Conservation (phyloP, 768 basidiomycete genomes). For the Suillus occidentalis region DNA sequence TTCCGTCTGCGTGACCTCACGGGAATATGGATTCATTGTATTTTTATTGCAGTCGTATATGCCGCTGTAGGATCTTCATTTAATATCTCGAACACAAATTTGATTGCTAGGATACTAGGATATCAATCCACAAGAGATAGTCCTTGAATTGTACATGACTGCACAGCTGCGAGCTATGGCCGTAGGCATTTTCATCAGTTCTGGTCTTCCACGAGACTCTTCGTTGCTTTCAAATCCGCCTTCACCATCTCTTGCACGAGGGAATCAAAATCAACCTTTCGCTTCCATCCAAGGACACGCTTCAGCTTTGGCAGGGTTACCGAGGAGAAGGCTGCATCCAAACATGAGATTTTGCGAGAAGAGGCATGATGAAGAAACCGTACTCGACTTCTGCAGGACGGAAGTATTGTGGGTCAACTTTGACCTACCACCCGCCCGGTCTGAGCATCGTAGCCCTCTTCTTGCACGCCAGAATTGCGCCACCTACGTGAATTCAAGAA, state of each 20-base stretch:
- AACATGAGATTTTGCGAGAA: neutral
- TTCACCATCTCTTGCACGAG: constrained; percentile 93
- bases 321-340: constrained; percentile 66
- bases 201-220: constrained; percentile 79
- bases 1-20: neutral
- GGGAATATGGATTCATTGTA: neutral
- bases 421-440: constrained; percentile 77
- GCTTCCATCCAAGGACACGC: constrained; percentile 85
- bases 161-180: neutral
- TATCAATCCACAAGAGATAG: constrained; percentile 3
- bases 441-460: constrained; percentile 72
- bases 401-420: constrained; percentile 88
- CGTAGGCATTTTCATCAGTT: constrained; percentile 45
- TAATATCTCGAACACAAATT: neutral
- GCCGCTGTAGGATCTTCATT: neutral
- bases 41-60: neutral
- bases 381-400: constrained; percentile 94
- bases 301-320: constrained; percentile 94
- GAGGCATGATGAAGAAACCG: constrained; percentile 32
- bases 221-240: constrained; percentile 72
- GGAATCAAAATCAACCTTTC: constrained; percentile 76
- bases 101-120: neutral
- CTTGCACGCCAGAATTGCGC: constrained; percentile 73
- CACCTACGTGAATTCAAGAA: constrained; percentile 47
- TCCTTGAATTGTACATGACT: neutral